Evolutionary conservation across 495 filamentous ascomycete species (phyloP), one percentile per base, ranked within the genome.

Genomic region (Trichocladium antarcticum): DNA sequence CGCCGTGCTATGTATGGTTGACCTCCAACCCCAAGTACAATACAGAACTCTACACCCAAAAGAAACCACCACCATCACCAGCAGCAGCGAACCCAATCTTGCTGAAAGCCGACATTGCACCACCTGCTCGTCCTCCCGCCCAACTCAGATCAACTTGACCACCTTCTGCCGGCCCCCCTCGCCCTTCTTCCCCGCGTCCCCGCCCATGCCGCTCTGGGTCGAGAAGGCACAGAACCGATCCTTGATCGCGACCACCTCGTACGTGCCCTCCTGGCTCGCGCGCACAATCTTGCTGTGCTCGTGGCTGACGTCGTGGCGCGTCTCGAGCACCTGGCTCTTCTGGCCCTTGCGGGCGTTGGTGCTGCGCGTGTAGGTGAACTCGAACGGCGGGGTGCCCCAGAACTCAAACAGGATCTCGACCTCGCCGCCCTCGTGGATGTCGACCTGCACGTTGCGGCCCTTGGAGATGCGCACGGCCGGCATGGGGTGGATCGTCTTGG

Each of bases 361-460:
- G 63, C 84, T 89, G 53, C 92, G 76, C 27, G 90, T 96, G 60
- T 92, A 96, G 66, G 89, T 94, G 64, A 96, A 97, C 66, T 96
- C 89, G 60, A 98, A 98, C 10, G 92, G 92, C 50, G 92, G 92
- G 10, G 87, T 90, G 37, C 92, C 92, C 69, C 82, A 86, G 63
- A 98, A 96, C 57, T 90, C 83, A 54, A 97, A 96, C 36, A 85
- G 69, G 48, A 98, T 87, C 62, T 95, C 85, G 14, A 89, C 87
- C 65, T 89, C 83, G 54, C 86, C 84, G 58, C 92, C 92, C 69
- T 97, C 90, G 61, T 96, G 92, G 49, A 98, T 98, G 58, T 96
- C 92, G 24, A 93, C 82, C 37, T 82, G 78, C 10, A 81, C 78
- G 16, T 81, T 76, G 31, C 74, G 75, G 1, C 92, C 92, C 62